phyloP scores from a whole-genome alignment of 306 rosid genomes.

The Acacia melanoxylon region DNA sequence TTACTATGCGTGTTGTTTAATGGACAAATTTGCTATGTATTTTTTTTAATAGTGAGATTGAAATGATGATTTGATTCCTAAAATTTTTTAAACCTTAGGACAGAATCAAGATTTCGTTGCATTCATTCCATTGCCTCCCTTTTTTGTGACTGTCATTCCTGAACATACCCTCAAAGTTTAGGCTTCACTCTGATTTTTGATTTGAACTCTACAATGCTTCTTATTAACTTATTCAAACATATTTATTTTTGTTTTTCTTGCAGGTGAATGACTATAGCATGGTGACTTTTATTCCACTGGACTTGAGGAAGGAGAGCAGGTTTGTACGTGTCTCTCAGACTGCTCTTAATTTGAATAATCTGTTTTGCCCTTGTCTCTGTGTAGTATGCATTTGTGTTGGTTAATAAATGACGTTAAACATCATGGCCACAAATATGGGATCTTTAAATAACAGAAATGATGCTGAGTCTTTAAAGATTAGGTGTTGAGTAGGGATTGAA shows the following conservation, averaged over 20 bases:
- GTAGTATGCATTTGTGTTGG: neutral
- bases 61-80: neutral
- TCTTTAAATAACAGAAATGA: neutral
- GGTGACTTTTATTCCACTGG: slow-evolving; percentile 94
- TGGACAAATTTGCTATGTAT: neutral
- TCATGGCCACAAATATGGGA: neutral
- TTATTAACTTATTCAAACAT: slow-evolving; percentile 5
- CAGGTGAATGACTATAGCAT: slow-evolving; percentile 77
- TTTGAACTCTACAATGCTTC: slow-evolving; percentile 7
- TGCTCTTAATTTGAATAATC: slow-evolving; percentile 11
- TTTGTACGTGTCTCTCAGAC: slow-evolving; percentile 24
- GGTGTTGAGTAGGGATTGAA: neutral
- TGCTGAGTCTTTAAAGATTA: slow-evolving; percentile 1
- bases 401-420: neutral
- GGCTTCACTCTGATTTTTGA: slow-evolving; percentile 1
- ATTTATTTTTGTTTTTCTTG: neutral
- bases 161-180: neutral
- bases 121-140: neutral
- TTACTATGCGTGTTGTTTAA: neutral
- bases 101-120: slow-evolving; percentile 1
- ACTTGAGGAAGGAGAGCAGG: slow-evolving; percentile 95
- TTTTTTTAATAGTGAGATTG: neutral
- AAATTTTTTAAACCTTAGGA: neutral
- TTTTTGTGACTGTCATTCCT: neutral
- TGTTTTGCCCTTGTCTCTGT: slow-evolving; percentile 7